Percentiles rank a stretch among this genome's conserved stretches.
These are phyloP conservation scores for Cytospora piceicola DNA, from an alignment of 2,329 filamentous ascomycete species.

Conservation along the genomic window DNA sequence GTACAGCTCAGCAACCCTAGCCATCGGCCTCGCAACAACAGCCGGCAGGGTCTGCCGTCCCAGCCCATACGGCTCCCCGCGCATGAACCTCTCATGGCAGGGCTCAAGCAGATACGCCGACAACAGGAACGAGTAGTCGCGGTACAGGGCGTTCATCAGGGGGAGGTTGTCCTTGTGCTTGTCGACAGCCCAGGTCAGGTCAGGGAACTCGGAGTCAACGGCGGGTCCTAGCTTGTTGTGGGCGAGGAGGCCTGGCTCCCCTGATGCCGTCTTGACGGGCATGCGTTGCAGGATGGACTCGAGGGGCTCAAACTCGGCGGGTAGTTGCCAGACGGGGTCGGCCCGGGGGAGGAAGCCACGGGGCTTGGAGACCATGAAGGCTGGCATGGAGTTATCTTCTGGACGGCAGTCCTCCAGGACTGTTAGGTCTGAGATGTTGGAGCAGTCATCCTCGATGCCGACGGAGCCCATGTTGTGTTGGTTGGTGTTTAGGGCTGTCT, in stretches of 20 bases:
- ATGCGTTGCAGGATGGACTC: slow-evolving; percentile 75
- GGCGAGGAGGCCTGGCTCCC: slow-evolving; percentile 77
- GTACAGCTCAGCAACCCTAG: slow-evolving; percentile 83
- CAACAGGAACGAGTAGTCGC: slow-evolving; percentile 89
- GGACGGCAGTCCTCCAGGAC: slow-evolving; percentile 67
- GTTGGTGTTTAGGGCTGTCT: slow-evolving; percentile 10
- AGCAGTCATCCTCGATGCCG: slow-evolving; percentile 32
- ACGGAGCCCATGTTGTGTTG: slow-evolving; percentile 51
- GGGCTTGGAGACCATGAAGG: slow-evolving; percentile 79
- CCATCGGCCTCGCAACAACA: slow-evolving; percentile 79
- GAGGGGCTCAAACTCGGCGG: slow-evolving; percentile 72
- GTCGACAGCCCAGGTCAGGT: slow-evolving; percentile 75
- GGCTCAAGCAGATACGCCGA: slow-evolving; percentile 91
- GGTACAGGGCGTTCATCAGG: slow-evolving; percentile 82
- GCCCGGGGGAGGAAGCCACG: slow-evolving; percentile 75
- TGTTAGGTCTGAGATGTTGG: slow-evolving; percentile 50
- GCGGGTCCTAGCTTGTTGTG: slow-evolving; percentile 72
- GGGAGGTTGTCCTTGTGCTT: slow-evolving; percentile 74
- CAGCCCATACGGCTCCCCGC: slow-evolving; percentile 76
- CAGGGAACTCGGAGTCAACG: slow-evolving; percentile 74
- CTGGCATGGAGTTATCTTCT: slow-evolving; percentile 65
- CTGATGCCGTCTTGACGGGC: slow-evolving; percentile 76
- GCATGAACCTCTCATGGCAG: slow-evolving; percentile 75
- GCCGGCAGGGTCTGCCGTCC: slow-evolving; percentile 74
- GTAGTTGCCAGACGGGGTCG: slow-evolving; percentile 66